These are phyloP conservation scores for Daucus carota DNA, from an alignment of 129 eudicot genomes.

Conservation along the genomic window DNA sequence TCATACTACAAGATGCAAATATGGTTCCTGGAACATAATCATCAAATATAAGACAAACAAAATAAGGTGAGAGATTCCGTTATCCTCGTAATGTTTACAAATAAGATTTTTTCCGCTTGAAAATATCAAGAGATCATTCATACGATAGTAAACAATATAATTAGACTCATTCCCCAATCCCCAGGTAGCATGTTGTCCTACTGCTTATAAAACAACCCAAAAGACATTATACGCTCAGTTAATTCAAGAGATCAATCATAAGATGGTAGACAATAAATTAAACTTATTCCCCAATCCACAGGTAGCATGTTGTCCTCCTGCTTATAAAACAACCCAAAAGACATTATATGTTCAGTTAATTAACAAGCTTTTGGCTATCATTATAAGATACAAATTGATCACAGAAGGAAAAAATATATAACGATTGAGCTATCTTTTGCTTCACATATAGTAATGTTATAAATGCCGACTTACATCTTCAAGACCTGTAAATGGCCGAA, in stretches of 20 bases:
- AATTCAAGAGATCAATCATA: too few species aligned
- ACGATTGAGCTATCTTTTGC: too few species aligned
- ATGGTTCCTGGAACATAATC: not conserved
- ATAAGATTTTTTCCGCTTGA: not conserved
- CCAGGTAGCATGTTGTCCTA: too few species aligned
- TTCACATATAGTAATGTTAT: not conserved
- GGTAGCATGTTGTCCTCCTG: too few species aligned
- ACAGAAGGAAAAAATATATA: not conserved
- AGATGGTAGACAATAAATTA: too few species aligned
- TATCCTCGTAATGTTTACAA: not conserved
- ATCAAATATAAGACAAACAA: not conserved
- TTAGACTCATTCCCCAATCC: too few species aligned
- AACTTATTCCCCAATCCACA: too few species aligned
- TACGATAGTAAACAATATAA: not conserved
- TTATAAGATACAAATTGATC: too few species aligned
- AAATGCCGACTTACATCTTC: constrained; percentile 85
- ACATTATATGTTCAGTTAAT: too few species aligned
- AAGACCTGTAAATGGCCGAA: constrained; percentile 82
- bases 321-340: too few species aligned
- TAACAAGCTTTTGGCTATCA: too few species aligned
- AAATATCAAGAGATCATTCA: not conserved
- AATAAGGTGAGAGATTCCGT: not conserved
- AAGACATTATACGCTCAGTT: not conserved
- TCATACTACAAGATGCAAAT: not conserved
- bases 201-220: not conserved